Conservation (phyloP, 2,329 filamentous ascomycete species). For the Neofusicoccum parvum region DNA sequence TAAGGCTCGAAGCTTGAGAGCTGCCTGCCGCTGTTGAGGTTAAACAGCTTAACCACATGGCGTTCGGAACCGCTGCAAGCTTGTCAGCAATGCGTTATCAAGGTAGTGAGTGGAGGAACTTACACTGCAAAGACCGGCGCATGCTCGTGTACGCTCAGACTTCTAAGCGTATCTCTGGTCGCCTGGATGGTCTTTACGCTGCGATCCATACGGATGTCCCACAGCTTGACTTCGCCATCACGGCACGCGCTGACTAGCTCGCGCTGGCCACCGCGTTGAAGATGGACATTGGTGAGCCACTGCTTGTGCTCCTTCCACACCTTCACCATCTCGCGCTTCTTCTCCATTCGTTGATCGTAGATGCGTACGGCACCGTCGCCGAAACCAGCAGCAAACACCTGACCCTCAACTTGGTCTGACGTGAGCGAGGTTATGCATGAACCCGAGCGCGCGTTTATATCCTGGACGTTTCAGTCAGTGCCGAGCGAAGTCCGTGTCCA, state of each 20-base stretch:
- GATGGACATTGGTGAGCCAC: conserved; percentile 95
- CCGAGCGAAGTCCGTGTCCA: background rate
- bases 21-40: conserved; percentile 72
- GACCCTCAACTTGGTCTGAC: conserved; percentile 95
- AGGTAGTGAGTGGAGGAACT: conserved; percentile 42
- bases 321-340: conserved; percentile 89
- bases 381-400: conserved; percentile 94
- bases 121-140: conserved; percentile 93
- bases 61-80: conserved; percentile 75
- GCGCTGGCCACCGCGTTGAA: conserved; percentile 91
- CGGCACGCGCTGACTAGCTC: conserved; percentile 89
- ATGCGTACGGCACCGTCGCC: conserved; percentile 93
- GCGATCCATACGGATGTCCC: conserved; percentile 89
- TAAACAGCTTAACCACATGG: conserved; percentile 89
- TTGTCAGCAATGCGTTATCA: background rate
- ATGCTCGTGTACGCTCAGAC: conserved; percentile 92
- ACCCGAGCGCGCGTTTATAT: conserved; percentile 91
- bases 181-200: conserved; percentile 73
- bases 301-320: conserved; percentile 96
- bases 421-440: conserved; percentile 96
- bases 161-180: conserved; percentile 77
- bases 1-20: conserved; percentile 88
- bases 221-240: conserved; percentile 91
- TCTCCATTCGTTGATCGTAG: conserved; percentile 83
- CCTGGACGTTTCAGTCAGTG: conserved; percentile 45